Base-by-base conservation (phyloP, 768 basidiomycete species). In the Mycena kentingensis region DNA sequence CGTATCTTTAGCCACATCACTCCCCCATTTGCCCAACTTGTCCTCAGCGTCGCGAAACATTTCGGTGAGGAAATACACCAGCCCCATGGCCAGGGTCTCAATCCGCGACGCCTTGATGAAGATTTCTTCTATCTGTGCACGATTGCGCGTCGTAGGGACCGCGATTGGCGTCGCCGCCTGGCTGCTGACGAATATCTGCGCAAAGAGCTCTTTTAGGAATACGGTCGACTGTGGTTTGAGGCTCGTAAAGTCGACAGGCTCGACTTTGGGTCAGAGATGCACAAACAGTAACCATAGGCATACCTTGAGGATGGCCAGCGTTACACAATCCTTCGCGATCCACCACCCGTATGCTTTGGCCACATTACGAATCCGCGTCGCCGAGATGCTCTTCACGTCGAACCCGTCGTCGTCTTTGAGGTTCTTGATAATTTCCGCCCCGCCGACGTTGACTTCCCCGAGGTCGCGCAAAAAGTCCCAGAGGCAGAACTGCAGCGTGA, bases 391-490 rank as follows among this genome's bases (percentile, higher is more conserved):
- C 63, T 78, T 79, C 19, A 76, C 59, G 31, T 83, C 79, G 46
- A 77, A 76, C 38, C 73, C 72, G 29, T 72, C 75, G 34, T 72
- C 73, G 19, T 78, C 78, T 37, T 79, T 74, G n/a, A 79, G 74
- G 52, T 77, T 82, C 66, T 89, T 90, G 62, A 90, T 76, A 32
- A 92, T 73, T 64, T 87, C 89, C 0, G 79, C 80, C 6, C 93
- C 92, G 2, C 93, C 92, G 29, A 94, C 90, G 26, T 72, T 80
- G 10, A 76, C 80, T 69, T 97, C 93, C 12, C 93, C 96, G 37
- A 98, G 74, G 54, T 91, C 91, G 8, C 96, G 87, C 25, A 98
- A 71, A 66, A 98, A 95, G 66, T 99, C 97, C 97, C 97, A 99
- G 5, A 98, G 72, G 60, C 86, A 91, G 67, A 91, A 98, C 64